Conservation (phyloP, 768 basidiomycete genomes). For the Leccinum olivaceopallidum region DNA sequence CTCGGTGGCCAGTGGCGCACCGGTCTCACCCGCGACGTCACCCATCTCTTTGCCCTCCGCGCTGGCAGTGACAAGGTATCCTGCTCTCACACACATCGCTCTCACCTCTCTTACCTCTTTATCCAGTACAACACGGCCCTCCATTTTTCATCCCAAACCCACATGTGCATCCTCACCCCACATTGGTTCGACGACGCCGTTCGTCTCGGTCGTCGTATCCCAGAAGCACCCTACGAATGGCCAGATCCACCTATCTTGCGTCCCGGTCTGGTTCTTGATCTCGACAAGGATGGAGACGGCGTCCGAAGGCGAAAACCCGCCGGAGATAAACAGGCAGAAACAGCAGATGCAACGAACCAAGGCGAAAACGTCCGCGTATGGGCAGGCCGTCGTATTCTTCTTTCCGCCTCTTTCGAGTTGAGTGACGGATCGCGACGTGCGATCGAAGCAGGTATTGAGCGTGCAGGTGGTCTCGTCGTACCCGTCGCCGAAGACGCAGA, state of each 20-base stretch:
- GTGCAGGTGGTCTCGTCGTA: constrained; percentile 59
- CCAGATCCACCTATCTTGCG: constrained; percentile 63
- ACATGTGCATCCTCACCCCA: constrained; percentile 74
- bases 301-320: constrained; percentile 27
- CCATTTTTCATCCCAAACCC: constrained; percentile 57
- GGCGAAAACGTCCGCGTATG: constrained; percentile 52
- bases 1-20: constrained; percentile 83
- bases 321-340: constrained; percentile 26
- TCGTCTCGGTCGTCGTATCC: constrained; percentile 53
- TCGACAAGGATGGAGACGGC: constrained; percentile 19
- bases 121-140: constrained; percentile 46
- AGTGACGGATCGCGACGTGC: constrained; percentile 47
- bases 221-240: constrained; percentile 64
- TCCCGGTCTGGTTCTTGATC: constrained; percentile 19
- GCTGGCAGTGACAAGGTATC: constrained; percentile 45
- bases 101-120: background rate
- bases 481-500: constrained; percentile 49
- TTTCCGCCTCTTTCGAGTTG: constrained; percentile 61
- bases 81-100: background rate
- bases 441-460: constrained; percentile 57
- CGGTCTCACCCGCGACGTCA: constrained; percentile 80
- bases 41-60: constrained; percentile 75
- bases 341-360: constrained; percentile 15
- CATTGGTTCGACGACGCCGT: constrained; percentile 91
- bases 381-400: constrained; percentile 57